These are phyloP conservation scores for Ambrosia artemisiifolia DNA, from an alignment of 129 eudicot genomes.

Conservation along the genomic window DNA sequence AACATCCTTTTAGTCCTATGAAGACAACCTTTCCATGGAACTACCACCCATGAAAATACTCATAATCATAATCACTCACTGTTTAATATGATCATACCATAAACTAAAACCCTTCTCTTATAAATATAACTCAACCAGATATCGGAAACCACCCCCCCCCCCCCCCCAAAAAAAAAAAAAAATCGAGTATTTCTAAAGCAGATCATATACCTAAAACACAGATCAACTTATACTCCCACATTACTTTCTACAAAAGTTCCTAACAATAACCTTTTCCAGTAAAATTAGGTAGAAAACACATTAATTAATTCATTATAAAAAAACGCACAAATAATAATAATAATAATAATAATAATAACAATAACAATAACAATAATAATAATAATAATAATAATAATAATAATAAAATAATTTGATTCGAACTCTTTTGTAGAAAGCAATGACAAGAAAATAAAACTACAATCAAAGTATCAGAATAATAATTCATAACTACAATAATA, in stretches of 20 bases:
- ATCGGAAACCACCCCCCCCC: not conserved
- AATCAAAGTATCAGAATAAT: not conserved
- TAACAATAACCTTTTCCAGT: not conserved
- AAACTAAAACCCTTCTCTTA: not conserved
- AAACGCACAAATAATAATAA: not conserved
- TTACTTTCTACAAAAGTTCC: not conserved
- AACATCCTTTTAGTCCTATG: not conserved
- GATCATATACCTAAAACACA: constrained; percentile 15
- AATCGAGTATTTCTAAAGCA: no score
- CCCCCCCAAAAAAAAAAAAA: no score
- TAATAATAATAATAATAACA: not conserved
- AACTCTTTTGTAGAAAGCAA: not conserved
- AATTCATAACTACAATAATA: not conserved
- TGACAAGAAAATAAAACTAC: not conserved
- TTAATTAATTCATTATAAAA: not conserved
- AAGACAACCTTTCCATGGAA: not conserved
- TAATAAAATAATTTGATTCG: not conserved
- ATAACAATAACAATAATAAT: not conserved
- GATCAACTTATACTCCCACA: constrained; percentile 19
- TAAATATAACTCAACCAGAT: not conserved
- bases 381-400: not conserved
- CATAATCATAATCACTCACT: not conserved
- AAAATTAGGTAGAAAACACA: not conserved
- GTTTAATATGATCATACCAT: not conserved
- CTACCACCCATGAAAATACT: not conserved